These are phyloP conservation scores for Brasilioporus rufonigricans DNA, from an alignment of 768 basidiomycete genomes.

Conservation along the genomic window DNA sequence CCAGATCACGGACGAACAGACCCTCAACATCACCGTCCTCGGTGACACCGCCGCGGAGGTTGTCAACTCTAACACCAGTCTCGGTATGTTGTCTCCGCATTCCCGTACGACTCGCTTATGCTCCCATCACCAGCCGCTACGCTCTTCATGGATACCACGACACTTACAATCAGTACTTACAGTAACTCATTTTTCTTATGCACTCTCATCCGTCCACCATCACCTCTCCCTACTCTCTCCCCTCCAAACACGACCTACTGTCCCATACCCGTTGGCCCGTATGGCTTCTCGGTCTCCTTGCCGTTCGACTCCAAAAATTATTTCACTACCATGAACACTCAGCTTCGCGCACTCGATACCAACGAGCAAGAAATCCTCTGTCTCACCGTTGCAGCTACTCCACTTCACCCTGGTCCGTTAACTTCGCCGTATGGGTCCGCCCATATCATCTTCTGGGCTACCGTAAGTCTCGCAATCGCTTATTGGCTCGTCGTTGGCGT, in stretches of 20 bases:
- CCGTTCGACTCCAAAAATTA: conserved; percentile 63
- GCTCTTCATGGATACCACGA: conserved; percentile 77
- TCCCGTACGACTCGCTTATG: not conserved
- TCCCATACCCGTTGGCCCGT: conserved; percentile 73
- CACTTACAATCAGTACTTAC: conserved; percentile 76
- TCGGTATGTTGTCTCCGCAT: conserved; percentile 47
- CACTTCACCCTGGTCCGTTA: conserved; percentile 58
- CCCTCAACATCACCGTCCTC: conserved; percentile 70
- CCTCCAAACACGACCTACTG: conserved; percentile 53
- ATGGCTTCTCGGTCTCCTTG: conserved; percentile 77
- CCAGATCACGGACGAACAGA: conserved; percentile 53
- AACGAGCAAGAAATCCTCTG: conserved; percentile 81
- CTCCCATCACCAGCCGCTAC: conserved; percentile 53
- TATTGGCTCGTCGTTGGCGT: conserved; percentile 84
- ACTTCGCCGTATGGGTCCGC: conserved; percentile 65
- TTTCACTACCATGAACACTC: conserved; percentile 81
- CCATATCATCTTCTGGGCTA: conserved; percentile 66
- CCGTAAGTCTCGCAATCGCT: conserved; percentile 67
- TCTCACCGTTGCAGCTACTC: conserved; percentile 73
- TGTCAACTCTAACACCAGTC: conserved; percentile 56
- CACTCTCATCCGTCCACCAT: conserved; percentile 71
- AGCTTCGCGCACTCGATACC: conserved; percentile 86
- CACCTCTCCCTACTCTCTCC: conserved; percentile 53
- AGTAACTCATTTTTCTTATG: conserved; percentile 76
- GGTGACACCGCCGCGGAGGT: conserved; percentile 62